Evolutionary conservation across 805 yeast species (phyloP).

Genomic region (Pichia deserticola): DNA sequence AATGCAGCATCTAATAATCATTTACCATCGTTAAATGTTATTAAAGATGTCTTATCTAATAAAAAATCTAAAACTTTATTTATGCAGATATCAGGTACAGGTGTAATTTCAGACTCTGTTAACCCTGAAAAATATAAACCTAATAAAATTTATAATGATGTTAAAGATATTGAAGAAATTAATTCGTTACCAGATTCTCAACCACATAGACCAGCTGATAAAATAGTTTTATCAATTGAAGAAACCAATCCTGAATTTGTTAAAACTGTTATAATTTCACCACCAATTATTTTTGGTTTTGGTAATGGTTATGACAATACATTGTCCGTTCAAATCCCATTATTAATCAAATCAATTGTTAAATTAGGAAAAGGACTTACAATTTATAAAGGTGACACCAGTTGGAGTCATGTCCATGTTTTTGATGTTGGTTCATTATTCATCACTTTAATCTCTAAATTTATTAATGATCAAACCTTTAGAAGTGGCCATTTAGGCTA

Average conservation of each 20-base stretch:
- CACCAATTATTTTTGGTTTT: slow-evolving; percentile 1
- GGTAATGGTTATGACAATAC: neutral
- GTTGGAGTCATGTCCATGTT: slow-evolving; percentile 2
- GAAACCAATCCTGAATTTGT: neutral
- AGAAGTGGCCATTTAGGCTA: neutral
- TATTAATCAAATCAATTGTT: neutral
- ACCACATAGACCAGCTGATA: slow-evolving; percentile 1
- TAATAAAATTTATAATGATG: slow-evolving; percentile 1
- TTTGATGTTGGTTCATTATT: neutral
- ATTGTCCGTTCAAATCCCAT: slow-evolving; percentile 1
- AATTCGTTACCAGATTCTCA: slow-evolving; percentile 1
- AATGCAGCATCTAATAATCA: slow-evolving; percentile 1
- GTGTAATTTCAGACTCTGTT: neutral
- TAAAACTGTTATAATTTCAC: slow-evolving; percentile 1
- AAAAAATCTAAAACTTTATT: neutral
- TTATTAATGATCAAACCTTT: neutral
- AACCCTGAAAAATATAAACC: neutral
- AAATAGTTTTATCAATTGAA: slow-evolving; percentile 1
- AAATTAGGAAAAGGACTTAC: neutral
- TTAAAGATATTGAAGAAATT: slow-evolving; percentile 1
- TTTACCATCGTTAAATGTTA: neutral
- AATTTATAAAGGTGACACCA: slow-evolving; percentile 2
- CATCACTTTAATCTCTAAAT: neutral
- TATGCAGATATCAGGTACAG: neutral
- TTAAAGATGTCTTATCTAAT: neutral